A percentile compares a stretch with the other conserved stretches of the same genome.
These are phyloP conservation scores for Ruellia speciosa DNA, from an alignment of 305 asterid species.

Conservation along the genomic window DNA sequence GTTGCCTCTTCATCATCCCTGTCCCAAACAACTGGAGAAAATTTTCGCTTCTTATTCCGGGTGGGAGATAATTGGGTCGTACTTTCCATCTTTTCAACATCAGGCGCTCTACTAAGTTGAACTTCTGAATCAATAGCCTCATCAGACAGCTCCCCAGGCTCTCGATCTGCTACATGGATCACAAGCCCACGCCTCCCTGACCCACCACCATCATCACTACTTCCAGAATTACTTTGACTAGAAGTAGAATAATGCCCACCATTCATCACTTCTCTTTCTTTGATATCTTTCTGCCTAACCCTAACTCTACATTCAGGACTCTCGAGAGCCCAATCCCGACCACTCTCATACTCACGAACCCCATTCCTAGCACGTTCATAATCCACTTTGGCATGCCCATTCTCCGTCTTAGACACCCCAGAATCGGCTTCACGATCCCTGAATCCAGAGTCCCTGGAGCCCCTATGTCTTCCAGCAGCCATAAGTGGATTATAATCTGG, in stretches of 20 bases:
- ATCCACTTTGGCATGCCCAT: constrained; percentile 36
- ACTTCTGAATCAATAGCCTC: constrained; percentile 43
- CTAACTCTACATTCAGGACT: constrained; percentile 31
- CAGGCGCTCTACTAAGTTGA: constrained; percentile 25
- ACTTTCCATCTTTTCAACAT: constrained; percentile 30
- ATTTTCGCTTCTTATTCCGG: constrained; percentile 50
- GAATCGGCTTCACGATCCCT: constrained; percentile 52
- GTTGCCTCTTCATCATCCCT: constrained; percentile 47
- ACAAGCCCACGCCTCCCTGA: constrained; percentile 29
- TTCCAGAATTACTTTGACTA: constrained; percentile 43
- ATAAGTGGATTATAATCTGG: constrained; percentile 24
- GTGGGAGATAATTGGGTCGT: constrained; percentile 17
- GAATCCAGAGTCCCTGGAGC: constrained; percentile 52
- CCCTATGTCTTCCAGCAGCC: constrained; percentile 78
- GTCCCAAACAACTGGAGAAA: constrained; percentile 85
- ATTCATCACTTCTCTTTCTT: constrained; percentile 40
- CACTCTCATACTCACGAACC: constrained; percentile 24
- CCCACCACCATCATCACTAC: constrained; percentile 32
- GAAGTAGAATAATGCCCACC: constrained; percentile 39
- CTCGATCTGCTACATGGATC: constrained; percentile 37
- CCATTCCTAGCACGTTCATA: constrained; percentile 39
- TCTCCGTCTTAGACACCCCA: constrained; percentile 38
- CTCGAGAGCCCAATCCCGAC: constrained; percentile 23
- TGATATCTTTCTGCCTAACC: constrained; percentile 48
- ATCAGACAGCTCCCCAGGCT: constrained; percentile 91